Evolutionary conservation across 768 basidiomycete genomes (phyloP).

Genomic region (Clitopilus passeckerianus): DNA sequence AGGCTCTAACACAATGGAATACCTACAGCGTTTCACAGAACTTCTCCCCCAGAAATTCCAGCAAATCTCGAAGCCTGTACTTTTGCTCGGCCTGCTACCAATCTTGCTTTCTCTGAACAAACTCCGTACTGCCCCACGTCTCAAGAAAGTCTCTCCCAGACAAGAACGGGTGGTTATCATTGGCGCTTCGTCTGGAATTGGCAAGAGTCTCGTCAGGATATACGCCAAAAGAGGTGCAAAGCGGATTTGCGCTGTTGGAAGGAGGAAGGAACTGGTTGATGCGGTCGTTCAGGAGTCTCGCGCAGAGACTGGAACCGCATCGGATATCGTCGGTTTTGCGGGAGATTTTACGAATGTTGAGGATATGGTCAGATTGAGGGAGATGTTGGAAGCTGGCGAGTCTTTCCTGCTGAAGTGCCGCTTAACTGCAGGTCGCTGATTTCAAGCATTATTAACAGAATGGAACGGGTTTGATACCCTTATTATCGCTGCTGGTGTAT

Average conservation of each 20-base stretch:
- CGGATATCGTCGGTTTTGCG: constrained; percentile 24
- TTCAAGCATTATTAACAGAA: constrained; percentile 31
- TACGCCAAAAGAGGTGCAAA: constrained; percentile 75
- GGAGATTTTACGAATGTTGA: constrained; percentile 65
- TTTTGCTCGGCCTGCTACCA: neutral
- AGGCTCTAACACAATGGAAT: neutral
- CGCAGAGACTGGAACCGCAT: constrained; percentile 2
- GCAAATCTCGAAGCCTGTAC: neutral
- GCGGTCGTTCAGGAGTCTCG: constrained; percentile 60
- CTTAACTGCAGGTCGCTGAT: too few species aligned
- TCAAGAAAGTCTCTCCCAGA: constrained; percentile 20
- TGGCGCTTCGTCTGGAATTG: constrained; percentile 84
- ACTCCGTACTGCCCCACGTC: constrained; percentile 20
- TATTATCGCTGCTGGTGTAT: constrained; percentile 79
- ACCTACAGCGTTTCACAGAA: neutral
- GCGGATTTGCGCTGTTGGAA: constrained; percentile 64
- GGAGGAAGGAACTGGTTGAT: constrained; percentile 49
- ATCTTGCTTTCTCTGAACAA: neutral
- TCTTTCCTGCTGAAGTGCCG: neutral
- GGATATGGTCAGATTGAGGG: constrained; percentile 62
- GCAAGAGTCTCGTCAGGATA: constrained; percentile 58
- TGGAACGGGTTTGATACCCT: constrained; percentile 85
- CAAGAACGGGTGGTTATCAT: constrained; percentile 75
- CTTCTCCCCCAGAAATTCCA: neutral
- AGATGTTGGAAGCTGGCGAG: constrained; percentile 50